Evolutionary conservation across 768 basidiomycete species (phyloP).

Genomic region (Suillus ampliporus): DNA sequence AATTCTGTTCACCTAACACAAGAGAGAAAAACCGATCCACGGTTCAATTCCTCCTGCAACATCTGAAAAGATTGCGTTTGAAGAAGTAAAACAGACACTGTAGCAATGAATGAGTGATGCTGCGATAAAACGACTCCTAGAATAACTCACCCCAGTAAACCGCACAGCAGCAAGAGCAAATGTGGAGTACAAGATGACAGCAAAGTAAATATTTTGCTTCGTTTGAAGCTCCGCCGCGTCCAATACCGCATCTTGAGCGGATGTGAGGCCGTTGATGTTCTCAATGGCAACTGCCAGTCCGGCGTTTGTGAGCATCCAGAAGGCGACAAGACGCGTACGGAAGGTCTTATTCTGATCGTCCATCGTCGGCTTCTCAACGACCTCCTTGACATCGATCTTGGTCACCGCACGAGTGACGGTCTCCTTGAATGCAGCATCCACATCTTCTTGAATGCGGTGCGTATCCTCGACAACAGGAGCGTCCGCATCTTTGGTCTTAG

Average conservation of each 20-base stretch:
- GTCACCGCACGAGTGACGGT: constrained; percentile 89
- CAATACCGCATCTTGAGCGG: constrained; percentile 38
- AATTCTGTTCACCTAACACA: constrained; percentile 19
- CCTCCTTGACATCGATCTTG: constrained; percentile 70
- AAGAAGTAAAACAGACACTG: constrained; percentile 86
- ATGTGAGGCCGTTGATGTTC: constrained; percentile 69
- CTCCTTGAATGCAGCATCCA: constrained; percentile 90
- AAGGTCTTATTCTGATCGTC: constrained; percentile 94
- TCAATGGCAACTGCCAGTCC: constrained; percentile 74
- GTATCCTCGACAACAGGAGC: constrained; percentile 86
- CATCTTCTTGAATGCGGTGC: constrained; percentile 81
- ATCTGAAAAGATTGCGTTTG: constrained; percentile 82
- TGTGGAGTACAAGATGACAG: constrained; percentile 80
- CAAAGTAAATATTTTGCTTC: constrained; percentile 73
- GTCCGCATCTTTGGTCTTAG: constrained; percentile 76
- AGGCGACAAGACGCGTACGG: constrained; percentile 84
- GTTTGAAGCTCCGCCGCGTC: constrained; percentile 49
- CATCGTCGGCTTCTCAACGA: constrained; percentile 76
- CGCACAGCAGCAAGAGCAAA: constrained; percentile 74
- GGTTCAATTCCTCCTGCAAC: constrained; percentile 72
- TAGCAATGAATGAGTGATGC: constrained; percentile 10
- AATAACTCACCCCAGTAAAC: constrained; percentile 70
- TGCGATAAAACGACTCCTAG: constrained; percentile 5
- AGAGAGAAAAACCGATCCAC: constrained; percentile 5
- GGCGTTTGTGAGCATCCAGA: constrained; percentile 83